Conservation (phyloP, 768 basidiomycete genomes). For the Chalciporus piperatus region DNA sequence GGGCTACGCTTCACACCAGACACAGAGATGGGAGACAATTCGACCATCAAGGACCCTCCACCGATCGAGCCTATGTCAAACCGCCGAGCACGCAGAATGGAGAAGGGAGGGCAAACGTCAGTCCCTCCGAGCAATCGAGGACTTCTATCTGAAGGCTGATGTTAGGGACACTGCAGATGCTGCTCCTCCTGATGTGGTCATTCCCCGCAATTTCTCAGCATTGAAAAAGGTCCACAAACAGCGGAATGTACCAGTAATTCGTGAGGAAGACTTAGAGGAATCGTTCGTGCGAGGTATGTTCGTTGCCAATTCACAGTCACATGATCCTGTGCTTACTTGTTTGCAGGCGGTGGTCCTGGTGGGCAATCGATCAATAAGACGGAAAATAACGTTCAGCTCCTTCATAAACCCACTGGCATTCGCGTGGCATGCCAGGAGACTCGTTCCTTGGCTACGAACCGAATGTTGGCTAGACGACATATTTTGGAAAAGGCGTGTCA, state of each 20-base stretch:
- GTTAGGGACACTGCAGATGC: conserved; percentile 28
- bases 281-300: conserved; percentile 76
- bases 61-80: conserved; percentile 39
- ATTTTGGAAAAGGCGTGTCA: conserved; percentile 73
- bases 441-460: conserved; percentile 76
- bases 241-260: conserved; percentile 63
- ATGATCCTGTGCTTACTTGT: conserved; percentile 8
- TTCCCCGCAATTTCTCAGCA: conserved; percentile 57
- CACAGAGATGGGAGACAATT: conserved; percentile 87
- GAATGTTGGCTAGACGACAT: conserved; percentile 70
- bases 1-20: conserved; percentile 72
- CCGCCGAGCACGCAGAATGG: conserved; percentile 45
- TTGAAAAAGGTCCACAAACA: conserved; percentile 67
- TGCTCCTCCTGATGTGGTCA: conserved; percentile 28
- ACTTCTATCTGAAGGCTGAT: conserved; percentile 26
- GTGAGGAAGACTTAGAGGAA: conserved; percentile 83
- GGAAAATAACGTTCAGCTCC: conserved; percentile 83
- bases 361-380: conserved; percentile 99
- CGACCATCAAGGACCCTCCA: conserved; percentile 63
- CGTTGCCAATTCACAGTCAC: background rate
- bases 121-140: conserved; percentile 28
- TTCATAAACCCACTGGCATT: conserved; percentile 86
- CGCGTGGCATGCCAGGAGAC: conserved; percentile 88
- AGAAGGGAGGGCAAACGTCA: conserved; percentile 35
- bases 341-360: conserved; percentile 82